phyloP scores from a whole-genome alignment of 345 rosid genomes.

The Excoecaria cochinchinensis region DNA sequence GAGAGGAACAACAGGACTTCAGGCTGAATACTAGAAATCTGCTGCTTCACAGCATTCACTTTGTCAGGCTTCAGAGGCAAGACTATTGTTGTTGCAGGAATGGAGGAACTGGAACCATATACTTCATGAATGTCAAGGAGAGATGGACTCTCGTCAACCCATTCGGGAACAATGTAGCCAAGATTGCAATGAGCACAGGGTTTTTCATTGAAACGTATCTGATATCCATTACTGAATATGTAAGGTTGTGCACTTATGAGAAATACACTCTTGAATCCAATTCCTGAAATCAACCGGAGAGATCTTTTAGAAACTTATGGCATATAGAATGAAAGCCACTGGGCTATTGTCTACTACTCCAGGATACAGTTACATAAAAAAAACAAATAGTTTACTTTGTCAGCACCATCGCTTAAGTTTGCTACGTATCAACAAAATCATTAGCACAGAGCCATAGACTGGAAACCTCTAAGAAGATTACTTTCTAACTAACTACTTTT shows the following conservation, averaged over 20 bases:
- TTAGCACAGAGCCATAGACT: too few species aligned
- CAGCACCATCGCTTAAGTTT: too few species aligned
- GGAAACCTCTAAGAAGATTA: too few species aligned
- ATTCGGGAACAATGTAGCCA: slow-evolving; percentile 76
- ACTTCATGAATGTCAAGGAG: slow-evolving; percentile 43
- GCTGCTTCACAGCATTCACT: slow-evolving; percentile 60
- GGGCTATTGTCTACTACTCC: too few species aligned
- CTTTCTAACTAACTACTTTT: too few species aligned
- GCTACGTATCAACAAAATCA: too few species aligned
- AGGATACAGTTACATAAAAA: too few species aligned
- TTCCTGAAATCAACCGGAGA: slow-evolving; percentile 6
- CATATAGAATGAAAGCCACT: too few species aligned
- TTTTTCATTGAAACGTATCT: slow-evolving; percentile 56
- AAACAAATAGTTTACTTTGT: too few species aligned
- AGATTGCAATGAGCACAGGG: slow-evolving; percentile 62
- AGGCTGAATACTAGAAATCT: slow-evolving; percentile 65
- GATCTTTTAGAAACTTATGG: background rate
- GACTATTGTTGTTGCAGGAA: slow-evolving; percentile 60
- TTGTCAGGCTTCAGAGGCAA: slow-evolving; percentile 69
- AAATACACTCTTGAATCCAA: slow-evolving; percentile 25
- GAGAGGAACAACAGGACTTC: slow-evolving; percentile 62
- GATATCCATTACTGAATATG: slow-evolving; percentile 38
- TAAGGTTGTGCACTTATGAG: slow-evolving; percentile 13
- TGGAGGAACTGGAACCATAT: slow-evolving; percentile 43
- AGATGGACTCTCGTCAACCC: slow-evolving; percentile 62